Evolutionary conservation across 2,329 filamentous ascomycete genomes (phyloP).

Genomic region (Aspergillus sp.): DNA sequence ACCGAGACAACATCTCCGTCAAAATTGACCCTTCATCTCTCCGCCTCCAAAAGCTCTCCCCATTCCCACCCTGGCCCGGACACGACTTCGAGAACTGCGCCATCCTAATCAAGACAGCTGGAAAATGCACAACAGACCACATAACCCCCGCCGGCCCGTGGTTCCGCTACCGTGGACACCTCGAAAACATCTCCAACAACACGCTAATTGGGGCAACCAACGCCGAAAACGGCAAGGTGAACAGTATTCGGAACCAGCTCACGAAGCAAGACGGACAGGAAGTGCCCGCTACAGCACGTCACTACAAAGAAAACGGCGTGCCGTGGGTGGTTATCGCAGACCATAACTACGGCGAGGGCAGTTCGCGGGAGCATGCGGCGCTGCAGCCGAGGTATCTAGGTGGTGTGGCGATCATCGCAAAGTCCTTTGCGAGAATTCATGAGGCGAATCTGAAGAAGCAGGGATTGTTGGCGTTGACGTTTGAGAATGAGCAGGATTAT

Average conservation of each 20-base stretch:
- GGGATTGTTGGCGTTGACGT: background rate
- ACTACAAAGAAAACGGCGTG: background rate
- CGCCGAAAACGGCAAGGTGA: background rate
- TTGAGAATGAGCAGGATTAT: background rate
- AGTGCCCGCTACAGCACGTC: background rate
- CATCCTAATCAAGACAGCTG: background rate
- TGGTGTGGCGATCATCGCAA: background rate
- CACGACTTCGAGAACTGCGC: background rate
- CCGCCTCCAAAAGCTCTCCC: background rate
- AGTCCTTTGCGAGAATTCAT: constrained; percentile 1
- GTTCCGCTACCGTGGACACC: constrained; percentile 1
- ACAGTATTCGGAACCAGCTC: background rate
- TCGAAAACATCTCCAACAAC: constrained; percentile 5
- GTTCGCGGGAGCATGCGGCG: constrained; percentile 1
- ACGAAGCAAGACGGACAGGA: background rate
- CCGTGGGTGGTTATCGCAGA: constrained; percentile 2
- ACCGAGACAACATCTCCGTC: background rate
- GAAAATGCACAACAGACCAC: background rate
- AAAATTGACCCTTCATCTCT: background rate
- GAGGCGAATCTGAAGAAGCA: constrained; percentile 1
- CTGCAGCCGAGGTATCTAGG: constrained; percentile 3
- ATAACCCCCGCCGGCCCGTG: background rate
- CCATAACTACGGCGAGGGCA: constrained; percentile 1
- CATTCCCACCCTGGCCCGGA: background rate
- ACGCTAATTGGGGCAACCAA: background rate